Percentiles rank a stretch among this genome's conserved stretches.
Evolutionary conservation across 2,329 filamentous ascomycete genomes (phyloP).

Genomic region (Botrytis aclada): DNA sequence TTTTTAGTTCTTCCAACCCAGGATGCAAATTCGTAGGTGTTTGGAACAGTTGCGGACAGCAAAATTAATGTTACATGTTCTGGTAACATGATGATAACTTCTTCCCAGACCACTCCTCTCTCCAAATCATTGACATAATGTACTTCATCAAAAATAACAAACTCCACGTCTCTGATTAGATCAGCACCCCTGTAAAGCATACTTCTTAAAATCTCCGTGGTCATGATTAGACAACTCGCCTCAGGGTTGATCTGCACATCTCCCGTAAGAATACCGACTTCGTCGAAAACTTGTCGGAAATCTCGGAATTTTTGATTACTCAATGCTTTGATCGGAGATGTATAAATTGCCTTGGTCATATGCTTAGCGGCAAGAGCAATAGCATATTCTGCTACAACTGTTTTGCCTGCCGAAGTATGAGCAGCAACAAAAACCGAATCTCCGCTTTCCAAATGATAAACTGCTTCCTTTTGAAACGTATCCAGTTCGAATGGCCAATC

Average conservation of each 20-base stretch:
- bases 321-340: conserved; percentile 94
- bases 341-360: conserved; percentile 99
- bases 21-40: conserved; percentile 95
- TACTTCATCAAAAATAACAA: conserved; percentile 98
- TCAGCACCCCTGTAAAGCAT: conserved; percentile 98
- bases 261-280: conserved; percentile 94
- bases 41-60: conserved; percentile 93
- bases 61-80: conserved; percentile 95
- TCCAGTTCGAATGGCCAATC: conserved; percentile 98
- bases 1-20: conserved; percentile 98
- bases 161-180: conserved; percentile 94
- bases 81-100: conserved; percentile 99
- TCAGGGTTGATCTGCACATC: conserved; percentile 98
- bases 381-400: conserved; percentile 95
- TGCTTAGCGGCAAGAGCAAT: conserved; percentile 96
- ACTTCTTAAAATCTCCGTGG: conserved; percentile 93
- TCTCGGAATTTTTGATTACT: conserved; percentile 99
- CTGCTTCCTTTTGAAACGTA: conserved; percentile 96
- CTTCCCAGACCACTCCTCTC: conserved; percentile 97
- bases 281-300: conserved; percentile 84
- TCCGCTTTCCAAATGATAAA: conserved; percentile 93
- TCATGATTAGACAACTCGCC: conserved; percentile 98
- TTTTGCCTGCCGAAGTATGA: conserved; percentile 97
- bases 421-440: conserved; percentile 98
- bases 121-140: conserved; percentile 98